Base-by-base conservation (phyloP, 2,329 filamentous ascomycete genomes). In the Didymellaceae sp. region DNA sequence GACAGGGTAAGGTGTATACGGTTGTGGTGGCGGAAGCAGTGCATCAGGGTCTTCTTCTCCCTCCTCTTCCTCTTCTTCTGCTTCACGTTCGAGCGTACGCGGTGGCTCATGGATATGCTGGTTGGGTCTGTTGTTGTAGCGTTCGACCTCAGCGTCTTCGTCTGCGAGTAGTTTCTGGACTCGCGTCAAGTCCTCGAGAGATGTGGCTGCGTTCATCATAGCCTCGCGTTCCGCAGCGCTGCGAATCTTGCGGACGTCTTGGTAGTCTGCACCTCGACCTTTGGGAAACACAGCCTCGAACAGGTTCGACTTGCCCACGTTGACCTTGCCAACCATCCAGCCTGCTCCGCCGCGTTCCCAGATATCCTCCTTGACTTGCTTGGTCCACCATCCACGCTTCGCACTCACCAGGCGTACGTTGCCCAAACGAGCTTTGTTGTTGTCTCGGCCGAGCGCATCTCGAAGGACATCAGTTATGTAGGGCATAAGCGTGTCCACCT, bases 271-370 rank as follows among this genome's bases (percentile, higher is more conserved):
- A 62, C 49, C 73, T 61, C 65, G 72, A 43, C 64, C 78, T 89
- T 93, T 87, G 4, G 95, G 93, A 65, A 92, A 96, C 6, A 97
- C 85, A 4, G 86, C 83, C 61, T 94, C 87, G 54, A 97, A 96
- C 2, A 99, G 82, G 66, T 88, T 88, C 63, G 93, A 97, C 75
- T 99, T 99, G 18, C 94, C 95, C 2, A 97, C 95, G 67, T 99
- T 99, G 56, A 91, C 91, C 73, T 96, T 97, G n/a, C 94, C 94
- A 2, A 99, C 89, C 80, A 99, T 87, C 93, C 94, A 99, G 13
- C 89, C 87, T 13, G 87, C 94, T 4, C 93, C 93, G 4, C 91
- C 91, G 39, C 90, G 84, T 33, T 86, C 77, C 82, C 86, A 92
- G 37, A 99, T 91, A 38, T 92, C 87, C 61, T 96, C 87, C 71